Evolutionary conservation across 2,329 filamentous ascomycete genomes (phyloP), one percentile per base, ranked within the genome.

Genomic region (Xylariaceae sp.): DNA sequence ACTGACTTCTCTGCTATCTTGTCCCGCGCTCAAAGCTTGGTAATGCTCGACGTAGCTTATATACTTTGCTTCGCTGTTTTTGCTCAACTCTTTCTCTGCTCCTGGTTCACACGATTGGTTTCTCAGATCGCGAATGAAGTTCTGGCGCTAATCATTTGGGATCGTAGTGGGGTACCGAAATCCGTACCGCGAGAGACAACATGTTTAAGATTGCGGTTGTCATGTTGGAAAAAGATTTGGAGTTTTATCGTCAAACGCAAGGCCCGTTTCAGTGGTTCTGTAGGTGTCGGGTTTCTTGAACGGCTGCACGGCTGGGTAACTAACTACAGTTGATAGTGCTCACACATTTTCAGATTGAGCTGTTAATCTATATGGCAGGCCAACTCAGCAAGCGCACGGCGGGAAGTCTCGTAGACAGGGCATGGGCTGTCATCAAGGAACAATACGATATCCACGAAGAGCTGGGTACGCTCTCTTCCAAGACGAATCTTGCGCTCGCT

Each of bases 241-340:
- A 69, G 8, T 68, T 76, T 12, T 79, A 79, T 59, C 65, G 71
- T 22, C 67, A 69, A 16, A 68, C 73, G 21, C 71, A 70, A 0
- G 76, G 77, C 0, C 53, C 57, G 1, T 84, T 82, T 63, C 61
- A 78, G 10, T 84, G 81, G 81, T 82, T 78, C 59, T 71, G 76
- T 63, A 74, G 75, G 55, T 68, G 71, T 43, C 16, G 16, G 9
- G 19, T 18, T 2, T 36, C 18, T 7, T 1, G 45, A 41, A 26
- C 12, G 22, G 5, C 21, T n/a, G 22, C 15, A 21, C 12, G 8
- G 12, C n/a, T 15, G 34, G 32, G 19, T 32, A 34, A 22, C 53
- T 57, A 52, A 63, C 57, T 45, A 56, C 18, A 13, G 9, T 16
- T 26, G 39, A 45, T 16, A 69, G 67, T 67, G 57, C 64, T 64